Conservation (phyloP, 306 rosid species). For the Oemleria cerasiformis region DNA sequence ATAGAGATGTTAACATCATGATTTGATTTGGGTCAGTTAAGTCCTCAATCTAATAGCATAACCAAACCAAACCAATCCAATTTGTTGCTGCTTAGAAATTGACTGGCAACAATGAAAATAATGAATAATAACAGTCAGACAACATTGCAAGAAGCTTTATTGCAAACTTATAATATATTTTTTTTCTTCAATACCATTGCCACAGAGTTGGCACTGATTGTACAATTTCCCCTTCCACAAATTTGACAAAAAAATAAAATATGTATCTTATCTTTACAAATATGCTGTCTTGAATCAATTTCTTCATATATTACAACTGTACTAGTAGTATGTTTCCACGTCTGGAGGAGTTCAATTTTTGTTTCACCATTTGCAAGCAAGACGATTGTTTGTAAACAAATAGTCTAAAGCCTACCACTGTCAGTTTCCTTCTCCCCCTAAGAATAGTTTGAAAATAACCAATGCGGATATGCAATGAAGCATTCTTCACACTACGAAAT, state of each 20-base stretch:
- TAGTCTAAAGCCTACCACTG: not conserved
- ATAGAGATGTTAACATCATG: no score
- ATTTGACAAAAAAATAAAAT: constrained; percentile 15
- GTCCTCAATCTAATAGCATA: no score
- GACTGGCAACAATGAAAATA: not conserved
- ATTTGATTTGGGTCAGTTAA: no score
- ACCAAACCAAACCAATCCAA: no score
- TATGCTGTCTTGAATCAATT: constrained; percentile 37
- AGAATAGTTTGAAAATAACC: not conserved
- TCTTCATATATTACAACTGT: constrained; percentile 42
- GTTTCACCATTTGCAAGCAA: constrained; percentile 34
- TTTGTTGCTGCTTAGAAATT: not conserved
- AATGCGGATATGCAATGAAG: constrained; percentile 21
- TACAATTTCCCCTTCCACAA: constrained; percentile 24
- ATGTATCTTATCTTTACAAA: constrained; percentile 33
- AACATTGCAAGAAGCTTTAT: constrained; percentile 9
- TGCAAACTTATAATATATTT: constrained; percentile 21
- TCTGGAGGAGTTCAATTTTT: constrained; percentile 26
- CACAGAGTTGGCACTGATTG: constrained; percentile 17
- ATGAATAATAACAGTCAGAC: not conserved
- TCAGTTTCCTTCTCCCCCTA: constrained; percentile 8
- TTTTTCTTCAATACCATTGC: constrained; percentile 24
- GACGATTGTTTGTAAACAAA: not conserved
- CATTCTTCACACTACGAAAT: constrained; percentile 54
- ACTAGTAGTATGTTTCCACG: constrained; percentile 26